These are phyloP conservation scores for Plasmodium gonderi DNA, from an alignment of 169 alveolate species.

Conservation along the genomic window DNA sequence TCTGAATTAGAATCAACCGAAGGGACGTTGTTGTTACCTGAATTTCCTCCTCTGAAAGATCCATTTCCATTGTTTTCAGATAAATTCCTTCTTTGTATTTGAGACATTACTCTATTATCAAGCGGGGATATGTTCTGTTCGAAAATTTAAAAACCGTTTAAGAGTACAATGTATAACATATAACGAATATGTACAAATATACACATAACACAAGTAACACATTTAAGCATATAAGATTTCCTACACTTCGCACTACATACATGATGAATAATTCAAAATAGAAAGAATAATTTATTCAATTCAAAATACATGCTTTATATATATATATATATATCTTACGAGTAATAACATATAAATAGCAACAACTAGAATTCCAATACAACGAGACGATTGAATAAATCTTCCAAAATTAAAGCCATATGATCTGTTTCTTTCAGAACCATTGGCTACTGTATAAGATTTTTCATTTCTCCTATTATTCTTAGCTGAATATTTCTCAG, in stretches of 20 bases:
- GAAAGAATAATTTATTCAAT: not conserved
- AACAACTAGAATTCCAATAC: not conserved
- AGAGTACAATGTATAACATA: not conserved
- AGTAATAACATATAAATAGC: not conserved
- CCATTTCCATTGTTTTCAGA: not conserved
- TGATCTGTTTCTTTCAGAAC: not conserved
- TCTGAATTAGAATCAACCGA: not conserved
- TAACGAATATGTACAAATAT: not conserved
- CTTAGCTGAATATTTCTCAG: conserved; percentile 2
- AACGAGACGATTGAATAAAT: not conserved
- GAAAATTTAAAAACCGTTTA: not conserved
- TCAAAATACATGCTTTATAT: not conserved
- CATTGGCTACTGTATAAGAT: not conserved
- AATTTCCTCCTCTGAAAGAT: not conserved
- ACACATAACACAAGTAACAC: not conserved
- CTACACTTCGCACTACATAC: not conserved
- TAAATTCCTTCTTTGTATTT: conserved; percentile 10
- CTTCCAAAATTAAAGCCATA: not conserved
- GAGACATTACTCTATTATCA: not conserved
- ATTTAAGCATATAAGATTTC: not conserved
- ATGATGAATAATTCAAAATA: not conserved
- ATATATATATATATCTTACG: not conserved
- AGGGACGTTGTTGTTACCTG: not conserved
- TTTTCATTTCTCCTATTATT: not conserved
- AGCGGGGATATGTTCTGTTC: not conserved